Conservation (phyloP, 192 early-diverging fungal species). For the Dimargaris cristalligena region DNA sequence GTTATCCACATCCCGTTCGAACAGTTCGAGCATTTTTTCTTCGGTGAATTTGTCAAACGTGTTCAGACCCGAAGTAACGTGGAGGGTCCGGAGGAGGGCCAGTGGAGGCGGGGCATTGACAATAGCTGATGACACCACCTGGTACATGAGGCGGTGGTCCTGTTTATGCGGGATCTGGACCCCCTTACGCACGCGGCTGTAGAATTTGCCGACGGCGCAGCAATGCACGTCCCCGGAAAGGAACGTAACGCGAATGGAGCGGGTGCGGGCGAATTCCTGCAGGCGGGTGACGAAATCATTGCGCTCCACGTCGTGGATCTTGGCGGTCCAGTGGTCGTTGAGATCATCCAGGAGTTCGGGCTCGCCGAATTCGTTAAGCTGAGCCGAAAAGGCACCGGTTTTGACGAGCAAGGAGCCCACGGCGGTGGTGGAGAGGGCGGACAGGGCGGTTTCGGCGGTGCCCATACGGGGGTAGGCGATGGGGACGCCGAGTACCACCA, state of each 20-base stretch:
- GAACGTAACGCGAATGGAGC: slow-evolving; percentile 54
- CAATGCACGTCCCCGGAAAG: slow-evolving; percentile 67
- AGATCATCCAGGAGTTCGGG: slow-evolving; percentile 74
- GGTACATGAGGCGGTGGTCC: slow-evolving; percentile 58
- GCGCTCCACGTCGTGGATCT: slow-evolving; percentile 52
- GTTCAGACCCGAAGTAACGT: slow-evolving; percentile 36
- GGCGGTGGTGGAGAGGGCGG: slow-evolving; percentile 33
- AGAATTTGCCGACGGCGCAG: slow-evolving; percentile 42
- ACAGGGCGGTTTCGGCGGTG: slow-evolving; percentile 45
- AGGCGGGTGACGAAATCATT: slow-evolving; percentile 40
- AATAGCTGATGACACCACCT: slow-evolving; percentile 68
- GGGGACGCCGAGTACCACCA: slow-evolving; percentile 55
- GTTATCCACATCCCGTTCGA: slow-evolving; percentile 40
- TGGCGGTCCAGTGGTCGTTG: slow-evolving; percentile 62
- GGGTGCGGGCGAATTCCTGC: slow-evolving; percentile 41
- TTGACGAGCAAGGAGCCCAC: slow-evolving; percentile 36
- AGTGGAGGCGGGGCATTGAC: slow-evolving; percentile 62
- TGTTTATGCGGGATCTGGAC: background rate
- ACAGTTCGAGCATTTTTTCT: slow-evolving; percentile 57
- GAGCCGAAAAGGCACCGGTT: slow-evolving; percentile 30
- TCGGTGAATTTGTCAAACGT: slow-evolving; percentile 38
- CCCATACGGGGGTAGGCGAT: slow-evolving; percentile 59
- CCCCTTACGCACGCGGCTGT: slow-evolving; percentile 19
- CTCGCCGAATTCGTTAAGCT: slow-evolving; percentile 54
- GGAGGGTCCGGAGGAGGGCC: slow-evolving; percentile 45